Evolutionary conservation across 306 rosid genomes (phyloP).

Genomic region (Medicago ruthenica): DNA sequence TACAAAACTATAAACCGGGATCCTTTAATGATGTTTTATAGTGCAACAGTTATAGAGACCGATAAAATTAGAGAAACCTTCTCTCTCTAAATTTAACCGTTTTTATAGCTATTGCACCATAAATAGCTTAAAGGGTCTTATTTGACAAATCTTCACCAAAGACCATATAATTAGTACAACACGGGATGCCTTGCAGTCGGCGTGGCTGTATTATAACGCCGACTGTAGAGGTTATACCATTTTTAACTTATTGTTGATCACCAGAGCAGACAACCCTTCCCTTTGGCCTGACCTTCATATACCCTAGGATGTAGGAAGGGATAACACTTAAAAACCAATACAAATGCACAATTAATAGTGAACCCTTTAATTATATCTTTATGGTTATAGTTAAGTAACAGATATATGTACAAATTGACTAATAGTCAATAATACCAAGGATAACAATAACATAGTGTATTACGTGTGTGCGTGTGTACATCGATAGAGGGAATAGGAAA

Average conservation of each 20-base stretch:
- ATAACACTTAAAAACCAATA: neutral
- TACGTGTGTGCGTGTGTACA: constrained; percentile 3
- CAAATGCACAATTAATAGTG: neutral
- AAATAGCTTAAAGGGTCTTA: too few species aligned
- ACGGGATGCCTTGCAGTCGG: too few species aligned
- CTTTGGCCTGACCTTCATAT: neutral
- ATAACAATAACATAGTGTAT: neutral
- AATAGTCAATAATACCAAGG: constrained; percentile 10
- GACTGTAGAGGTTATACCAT: too few species aligned
- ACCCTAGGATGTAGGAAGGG: neutral
- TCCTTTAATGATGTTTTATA: neutral
- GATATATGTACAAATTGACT: neutral
- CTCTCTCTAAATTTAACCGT: too few species aligned
- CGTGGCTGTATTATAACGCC: too few species aligned
- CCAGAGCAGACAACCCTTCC: neutral
- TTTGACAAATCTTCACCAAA: too few species aligned
- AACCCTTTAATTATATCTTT: constrained; percentile 28
- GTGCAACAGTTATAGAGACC: neutral
- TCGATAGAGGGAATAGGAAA: constrained; percentile 31
- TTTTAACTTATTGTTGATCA: neutral
- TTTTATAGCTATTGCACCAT: too few species aligned
- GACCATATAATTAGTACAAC: too few species aligned
- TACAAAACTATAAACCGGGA: too few species aligned
- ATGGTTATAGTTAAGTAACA: constrained; percentile 31
- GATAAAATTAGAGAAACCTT: neutral